A percentile compares a stretch with the other conserved stretches of the same genome.
These are phyloP conservation scores for Colletotrichum orbiculare DNA, from an alignment of 2,329 filamentous ascomycete genomes.

Conservation along the genomic window DNA sequence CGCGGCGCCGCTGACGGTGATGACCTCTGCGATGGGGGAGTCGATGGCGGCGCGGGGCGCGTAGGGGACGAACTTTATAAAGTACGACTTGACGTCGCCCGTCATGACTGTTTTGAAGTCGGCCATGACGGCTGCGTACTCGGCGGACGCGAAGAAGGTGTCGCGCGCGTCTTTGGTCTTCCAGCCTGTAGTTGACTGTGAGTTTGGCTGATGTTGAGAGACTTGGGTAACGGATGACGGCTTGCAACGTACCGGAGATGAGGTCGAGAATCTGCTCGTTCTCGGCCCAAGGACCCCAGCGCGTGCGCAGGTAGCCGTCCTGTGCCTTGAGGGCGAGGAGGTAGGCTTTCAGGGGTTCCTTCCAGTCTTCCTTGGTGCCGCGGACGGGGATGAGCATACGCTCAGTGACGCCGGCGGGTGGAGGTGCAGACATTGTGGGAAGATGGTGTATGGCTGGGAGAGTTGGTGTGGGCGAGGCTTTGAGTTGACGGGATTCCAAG, in stretches of 20 bases:
- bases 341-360: constrained; percentile 27
- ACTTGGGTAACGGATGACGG: not conserved
- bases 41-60: constrained; percentile 29
- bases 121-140: constrained; percentile 9
- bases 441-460: not conserved
- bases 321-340: constrained; percentile 28
- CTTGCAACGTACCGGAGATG: constrained; percentile 16
- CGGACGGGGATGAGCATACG: constrained; percentile 30
- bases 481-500: not conserved
- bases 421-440: constrained; percentile 18
- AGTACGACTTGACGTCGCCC: constrained; percentile 21
- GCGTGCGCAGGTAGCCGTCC: constrained; percentile 28
- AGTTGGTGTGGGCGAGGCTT: not conserved
- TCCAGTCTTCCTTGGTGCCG: constrained; percentile 31
- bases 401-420: constrained; percentile 16
- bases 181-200: constrained; percentile 15
- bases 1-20: constrained; percentile 18
- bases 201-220: not conserved
- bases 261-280: constrained; percentile 27
- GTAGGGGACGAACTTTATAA: constrained; percentile 31
- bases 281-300: constrained; percentile 33
- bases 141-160: constrained; percentile 21
- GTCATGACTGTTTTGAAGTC: constrained; percentile 19
- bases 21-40: constrained; percentile 29
- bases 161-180: constrained; percentile 27